A percentile compares a stretch with the other conserved stretches of the same genome.
These are phyloP conservation scores for Crucihimalaya himalaica DNA, from an alignment of 345 rosid genomes.

Conservation along the genomic window DNA sequence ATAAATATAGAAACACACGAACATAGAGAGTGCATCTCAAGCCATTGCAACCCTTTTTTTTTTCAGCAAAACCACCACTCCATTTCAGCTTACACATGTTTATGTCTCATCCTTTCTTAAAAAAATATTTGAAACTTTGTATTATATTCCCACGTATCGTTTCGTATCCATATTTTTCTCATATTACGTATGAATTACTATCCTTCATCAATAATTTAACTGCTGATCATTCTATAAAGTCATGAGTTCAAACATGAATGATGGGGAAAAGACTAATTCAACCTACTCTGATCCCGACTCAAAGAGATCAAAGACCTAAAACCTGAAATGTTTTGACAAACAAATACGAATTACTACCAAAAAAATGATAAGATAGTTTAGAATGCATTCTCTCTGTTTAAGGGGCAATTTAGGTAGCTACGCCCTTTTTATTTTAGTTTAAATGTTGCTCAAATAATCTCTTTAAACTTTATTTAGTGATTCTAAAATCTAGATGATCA, in stretches of 20 bases:
- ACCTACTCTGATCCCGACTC: too few species aligned
- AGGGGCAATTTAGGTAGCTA: too few species aligned
- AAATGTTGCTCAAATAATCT: too few species aligned
- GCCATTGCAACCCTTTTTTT: neutral
- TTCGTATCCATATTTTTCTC: neutral
- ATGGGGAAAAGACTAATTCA: neutral
- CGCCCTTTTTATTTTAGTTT: too few species aligned
- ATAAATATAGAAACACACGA: neutral
- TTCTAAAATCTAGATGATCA: too few species aligned
- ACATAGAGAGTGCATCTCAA: constrained; percentile 24
- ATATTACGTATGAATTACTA: neutral
- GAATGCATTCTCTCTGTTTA: too few species aligned
- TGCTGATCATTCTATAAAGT: neutral
- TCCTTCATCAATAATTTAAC: neutral
- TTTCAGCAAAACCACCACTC: constrained; percentile 16
- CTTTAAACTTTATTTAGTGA: too few species aligned
- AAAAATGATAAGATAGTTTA: too few species aligned
- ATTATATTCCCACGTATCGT: constrained; percentile 1
- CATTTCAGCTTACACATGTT: constrained; percentile 32
- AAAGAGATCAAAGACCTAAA: too few species aligned
- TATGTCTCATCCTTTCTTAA: constrained; percentile 25
- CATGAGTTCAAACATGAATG: neutral
- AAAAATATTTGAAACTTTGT: neutral
- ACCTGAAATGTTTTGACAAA: too few species aligned
- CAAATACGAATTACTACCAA: too few species aligned